Base-by-base conservation (phyloP, 1,139 yeast species). In the Saccharomyces hybrid region DNA sequence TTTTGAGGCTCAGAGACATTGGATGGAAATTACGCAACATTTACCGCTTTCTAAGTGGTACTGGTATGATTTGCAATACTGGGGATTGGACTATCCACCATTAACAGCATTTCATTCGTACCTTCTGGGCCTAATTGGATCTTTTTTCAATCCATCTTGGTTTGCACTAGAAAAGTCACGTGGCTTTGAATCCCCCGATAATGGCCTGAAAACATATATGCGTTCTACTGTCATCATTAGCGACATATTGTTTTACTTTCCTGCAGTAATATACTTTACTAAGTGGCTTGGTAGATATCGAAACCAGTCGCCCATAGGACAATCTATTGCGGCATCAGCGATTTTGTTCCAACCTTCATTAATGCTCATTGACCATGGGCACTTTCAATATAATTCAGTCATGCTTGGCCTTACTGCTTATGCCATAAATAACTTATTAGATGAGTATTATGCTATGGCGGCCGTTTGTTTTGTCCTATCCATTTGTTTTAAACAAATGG, bases 31-130 rank as follows among this genome's bases (percentile, higher is more conserved):
- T 56, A 91, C 99, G 0, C 82, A 78, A 48, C 81, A 84, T 61
- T 69, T 91, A 53, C 96, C 97, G 0, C 71, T 88, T 2, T 71
- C 75, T 1, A 66, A 86, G 59, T 95, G 99, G 99, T 93, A 93
- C 68, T 87, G 79, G 72, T 89, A 83, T 69, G 97, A 93, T 67
- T 75, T 89, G 50, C 83, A 84, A 62, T 90, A 93, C 74, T 93
- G 99, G 99, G 97, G 98, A 0, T 76, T 95, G 50, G 99, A 95
- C 70, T 95, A 93, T 69, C 99, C 99, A 1, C 99, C 99, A 5
- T 75, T 95, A 59, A 93, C 99, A 0, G 99, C 98, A 0, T 91
- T 80, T 69, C 98, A 93, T 67, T 89, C 96, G 55, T 89, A 85
- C 79, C 50, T 88, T 1, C 70, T 86, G 53, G 99, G 99, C 0